These are phyloP conservation scores for Mycena vitilis DNA, from an alignment of 768 basidiomycete genomes.

Conservation along the genomic window DNA sequence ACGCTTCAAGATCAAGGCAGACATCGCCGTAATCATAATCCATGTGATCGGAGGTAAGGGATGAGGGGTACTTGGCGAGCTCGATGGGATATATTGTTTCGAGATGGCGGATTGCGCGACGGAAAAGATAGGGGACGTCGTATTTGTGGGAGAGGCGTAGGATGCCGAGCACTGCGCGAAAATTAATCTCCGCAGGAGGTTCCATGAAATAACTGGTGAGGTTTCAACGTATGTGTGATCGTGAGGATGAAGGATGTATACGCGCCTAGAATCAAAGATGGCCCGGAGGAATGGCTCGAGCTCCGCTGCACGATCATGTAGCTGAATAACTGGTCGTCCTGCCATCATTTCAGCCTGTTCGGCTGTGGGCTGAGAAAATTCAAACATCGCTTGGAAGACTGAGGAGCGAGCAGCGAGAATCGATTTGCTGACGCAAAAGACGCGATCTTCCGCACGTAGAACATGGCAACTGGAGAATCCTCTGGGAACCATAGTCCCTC, in stretches of 20 bases:
- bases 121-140: slow-evolving; percentile 12
- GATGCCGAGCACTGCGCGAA: background rate
- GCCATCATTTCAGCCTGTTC: background rate
- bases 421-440: slow-evolving; percentile 8
- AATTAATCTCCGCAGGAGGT: background rate
- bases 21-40: background rate
- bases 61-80: background rate
- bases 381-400: slow-evolving; percentile 11
- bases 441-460: background rate
- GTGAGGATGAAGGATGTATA: background rate
- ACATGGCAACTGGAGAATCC: background rate
- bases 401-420: slow-evolving; percentile 17
- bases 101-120: slow-evolving; percentile 10
- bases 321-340: background rate
- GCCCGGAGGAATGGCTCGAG: slow-evolving; percentile 3
- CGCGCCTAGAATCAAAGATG: slow-evolving; percentile 8
- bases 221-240: background rate
- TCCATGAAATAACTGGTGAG: slow-evolving; percentile 16
- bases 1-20: background rate
- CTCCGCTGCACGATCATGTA: background rate
- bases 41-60: background rate
- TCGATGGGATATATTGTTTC: background rate
- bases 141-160: slow-evolving; percentile 14
- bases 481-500: slow-evolving; percentile 8
- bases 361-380: background rate